Base-by-base conservation (phyloP, 208 protist species). In the Phytomonas serpens region DNA sequence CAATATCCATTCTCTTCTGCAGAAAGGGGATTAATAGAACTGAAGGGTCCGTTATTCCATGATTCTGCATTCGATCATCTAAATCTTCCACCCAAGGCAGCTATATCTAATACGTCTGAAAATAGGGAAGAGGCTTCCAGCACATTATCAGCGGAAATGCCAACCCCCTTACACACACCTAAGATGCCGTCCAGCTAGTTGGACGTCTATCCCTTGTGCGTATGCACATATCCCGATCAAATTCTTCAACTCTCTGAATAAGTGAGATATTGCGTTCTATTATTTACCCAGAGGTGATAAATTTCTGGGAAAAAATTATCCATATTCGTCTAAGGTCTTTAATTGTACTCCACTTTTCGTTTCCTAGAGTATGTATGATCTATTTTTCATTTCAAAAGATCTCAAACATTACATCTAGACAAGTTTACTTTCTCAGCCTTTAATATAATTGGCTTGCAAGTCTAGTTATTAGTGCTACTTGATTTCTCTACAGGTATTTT, bases 401-500 rank as follows among this genome's bases (percentile, higher is more conserved):
- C 27, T n/a, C 38, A 70, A 69, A 70, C 67, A 52, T 76, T 61
- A 10, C 31, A 36, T 3, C 61, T 68, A 61, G n/a, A 36, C 31
- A 16, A 31, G 42, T 36, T 61, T 69, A 75, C 37, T 72, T 2
- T 63, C 30, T 63, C 2, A 37, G 29, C 2, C 2, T 9, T 63
- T 31, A 9, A 63, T 2, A 63, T 9, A 9, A 52, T 67, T 27
- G 2, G 7, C 23, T 57, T 57, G 27, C 47, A 57, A 27, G 71
- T 62, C 23, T 80, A 27, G 30, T 73, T 77, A 14, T 74, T 75
- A 33, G 19, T 61, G 67, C 68, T 80, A 61, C 47, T 72, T 73
- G 29, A 69, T 71, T 78, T 37, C 63, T 72, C 23, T 67, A n/a
- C 71, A n/a, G 11, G n/a, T 71, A 62, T 71, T 65, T 42, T 27